Evolutionary conservation across 2,329 filamentous ascomycete species (phyloP), one percentile per base, ranked within the genome.

Genomic region (Aspergillus melleus): DNA sequence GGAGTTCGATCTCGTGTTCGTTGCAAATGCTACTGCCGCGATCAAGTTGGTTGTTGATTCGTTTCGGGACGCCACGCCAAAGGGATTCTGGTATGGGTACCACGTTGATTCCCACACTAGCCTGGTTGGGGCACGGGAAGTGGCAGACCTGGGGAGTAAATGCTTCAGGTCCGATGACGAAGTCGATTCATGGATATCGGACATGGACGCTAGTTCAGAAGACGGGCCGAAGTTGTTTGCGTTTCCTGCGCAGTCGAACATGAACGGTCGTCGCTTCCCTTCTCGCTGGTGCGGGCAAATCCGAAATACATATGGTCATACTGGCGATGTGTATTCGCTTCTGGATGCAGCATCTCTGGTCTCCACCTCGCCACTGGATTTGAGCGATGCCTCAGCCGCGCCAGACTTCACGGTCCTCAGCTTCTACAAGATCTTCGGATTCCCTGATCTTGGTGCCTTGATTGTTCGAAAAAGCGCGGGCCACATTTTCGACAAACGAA

Each of bases 361-460:
- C 10, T 88, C 92, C 8, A 96, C 93, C 0, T 86, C 90, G 4
- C 86, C 86, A 1, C 79, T 98, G 6, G 85, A 96, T 69, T 79
- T 98, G 2, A 81, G 85, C 57, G 78, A 90, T 65, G 67, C 82
- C 0, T 77, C 80, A 0, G 72, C 77, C 0, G 87, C 89, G 0
- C 90, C 94, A 1, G 94, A 98, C 73, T 98, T 98, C 66, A 89
- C 86, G 0, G 90, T 91, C 0, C 70, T 98, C 47, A 97, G 93
- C 74, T 87, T 98, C 64, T 96, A 97, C 79, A 99, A 98, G 74
- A 93, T 97, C n/a, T 98, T 98, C 74, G 94, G 95, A 1, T 97
- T 97, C 65, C 94, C 94, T 0, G 91, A 98, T 72, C 80, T 98
- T 2, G 94, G 94, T 1, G 92, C 88, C 1, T 77, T 99, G 59